Conservation (phyloP, 1,139 yeast genomes). For the Protomyces pachydermus region DNA sequence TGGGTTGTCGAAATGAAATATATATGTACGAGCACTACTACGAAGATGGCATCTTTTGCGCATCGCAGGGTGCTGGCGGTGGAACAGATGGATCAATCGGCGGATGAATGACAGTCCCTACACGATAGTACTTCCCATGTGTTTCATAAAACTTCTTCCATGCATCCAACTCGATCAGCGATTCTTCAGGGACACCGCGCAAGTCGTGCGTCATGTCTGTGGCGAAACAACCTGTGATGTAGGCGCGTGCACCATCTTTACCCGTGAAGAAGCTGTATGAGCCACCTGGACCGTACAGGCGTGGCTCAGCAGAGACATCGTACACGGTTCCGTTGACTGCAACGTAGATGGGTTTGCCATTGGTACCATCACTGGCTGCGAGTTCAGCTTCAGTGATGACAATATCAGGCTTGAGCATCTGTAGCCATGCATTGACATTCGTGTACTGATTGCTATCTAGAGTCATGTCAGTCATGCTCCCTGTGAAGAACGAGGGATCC, state of each 20-base stretch:
- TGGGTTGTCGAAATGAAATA: background rate
- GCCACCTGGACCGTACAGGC: conserved; percentile 63
- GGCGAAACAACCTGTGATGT: conserved; percentile 68
- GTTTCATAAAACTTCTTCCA: conserved; percentile 53
- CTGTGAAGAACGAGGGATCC: background rate
- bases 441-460: conserved; percentile 6
- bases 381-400: conserved; percentile 50
- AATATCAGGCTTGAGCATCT: conserved; percentile 32
- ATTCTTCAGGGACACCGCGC: conserved; percentile 50
- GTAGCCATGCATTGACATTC: conserved; percentile 12
- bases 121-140: conserved; percentile 16
- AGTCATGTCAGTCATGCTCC: background rate
- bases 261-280: conserved; percentile 62
- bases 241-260: conserved; percentile 66
- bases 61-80: conserved; percentile 25
- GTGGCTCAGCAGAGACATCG: conserved; percentile 57
- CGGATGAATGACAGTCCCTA: conserved; percentile 22
- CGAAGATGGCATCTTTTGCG: conserved; percentile 2
- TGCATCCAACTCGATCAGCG: conserved; percentile 37
- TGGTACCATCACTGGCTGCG: conserved; percentile 51
- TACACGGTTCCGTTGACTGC: conserved; percentile 64
- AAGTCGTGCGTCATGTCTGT: conserved; percentile 60
- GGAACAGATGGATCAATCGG: conserved; percentile 17
- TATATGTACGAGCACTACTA: background rate
- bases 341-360: conserved; percentile 54